These are phyloP conservation scores for Hyphodiscus sp. DNA, from an alignment of 2,329 filamentous ascomycete species.

Conservation along the genomic window DNA sequence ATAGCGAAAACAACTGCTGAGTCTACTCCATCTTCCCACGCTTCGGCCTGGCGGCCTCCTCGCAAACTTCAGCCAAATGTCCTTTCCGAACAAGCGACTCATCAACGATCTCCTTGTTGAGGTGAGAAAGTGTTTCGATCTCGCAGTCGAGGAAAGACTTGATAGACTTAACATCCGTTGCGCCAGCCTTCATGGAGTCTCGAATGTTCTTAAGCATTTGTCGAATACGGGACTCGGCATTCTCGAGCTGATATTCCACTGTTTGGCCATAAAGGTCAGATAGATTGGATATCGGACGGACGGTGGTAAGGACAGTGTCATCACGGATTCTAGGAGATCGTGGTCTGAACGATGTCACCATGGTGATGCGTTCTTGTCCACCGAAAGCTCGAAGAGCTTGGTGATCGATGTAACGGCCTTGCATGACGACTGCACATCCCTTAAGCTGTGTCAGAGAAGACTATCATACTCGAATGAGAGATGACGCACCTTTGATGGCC, in stretches of 20 bases:
- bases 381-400: conserved; percentile 36
- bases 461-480: neutral
- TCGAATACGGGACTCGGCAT: conserved; percentile 31
- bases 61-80: conserved; percentile 23
- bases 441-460: conserved; percentile 10
- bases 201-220: conserved; percentile 30
- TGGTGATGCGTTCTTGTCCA: conserved; percentile 39
- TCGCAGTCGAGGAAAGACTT: conserved; percentile 33
- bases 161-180: conserved; percentile 30
- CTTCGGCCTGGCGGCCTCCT: conserved; percentile 19
- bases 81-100: conserved; percentile 26
- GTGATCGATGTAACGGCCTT: conserved; percentile 41
- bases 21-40: conserved; percentile 13
- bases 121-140: conserved; percentile 25
- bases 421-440: conserved; percentile 38
- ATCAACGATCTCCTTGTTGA: conserved; percentile 30
- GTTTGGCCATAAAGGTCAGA: conserved; percentile 34
- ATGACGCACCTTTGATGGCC: conserved; percentile 36
- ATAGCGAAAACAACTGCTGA: neutral
- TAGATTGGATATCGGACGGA: conserved; percentile 33
- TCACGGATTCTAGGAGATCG: conserved; percentile 34
- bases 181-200: conserved; percentile 30
- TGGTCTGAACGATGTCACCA: conserved; percentile 40
- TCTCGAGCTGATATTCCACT: conserved; percentile 34
- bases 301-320: conserved; percentile 33